Percentiles rank a stretch among this genome's conserved stretches.
phyloP scores from a whole-genome alignment of 345 rosid species.

The Boechera retrofracta region DNA sequence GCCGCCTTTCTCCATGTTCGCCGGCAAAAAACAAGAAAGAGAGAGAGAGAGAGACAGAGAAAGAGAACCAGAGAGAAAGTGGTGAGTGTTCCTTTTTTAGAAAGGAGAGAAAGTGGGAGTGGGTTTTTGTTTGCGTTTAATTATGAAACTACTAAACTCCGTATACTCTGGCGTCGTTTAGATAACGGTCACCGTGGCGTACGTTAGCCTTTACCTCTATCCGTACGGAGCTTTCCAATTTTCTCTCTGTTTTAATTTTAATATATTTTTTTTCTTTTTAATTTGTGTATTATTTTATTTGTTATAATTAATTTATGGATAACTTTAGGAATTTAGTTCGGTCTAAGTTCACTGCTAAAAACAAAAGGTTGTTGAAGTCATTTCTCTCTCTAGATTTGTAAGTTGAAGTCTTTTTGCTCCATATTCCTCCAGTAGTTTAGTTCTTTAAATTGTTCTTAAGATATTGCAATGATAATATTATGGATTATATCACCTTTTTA shows the following conservation, averaged over 20 bases:
- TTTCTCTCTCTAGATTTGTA: constrained; percentile 4
- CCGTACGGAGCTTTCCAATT: neutral
- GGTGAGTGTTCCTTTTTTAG: constrained; percentile 35
- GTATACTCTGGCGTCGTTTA: constrained; percentile 67
- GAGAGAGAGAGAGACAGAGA: constrained; percentile 14
- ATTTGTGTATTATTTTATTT: neutral
- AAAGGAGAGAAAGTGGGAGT: constrained; percentile 38
- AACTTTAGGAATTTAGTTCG: constrained; percentile 32
- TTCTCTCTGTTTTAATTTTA: neutral
- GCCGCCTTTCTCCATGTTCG: constrained; percentile 67
- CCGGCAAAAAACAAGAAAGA: constrained; percentile 30
- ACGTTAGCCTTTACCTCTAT: constrained; percentile 39
- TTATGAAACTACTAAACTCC: constrained; percentile 35
- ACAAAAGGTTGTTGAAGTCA: neutral
- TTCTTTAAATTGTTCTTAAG: constrained; percentile 21
- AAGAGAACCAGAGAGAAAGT: neutral
- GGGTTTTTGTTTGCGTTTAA: constrained; percentile 46
- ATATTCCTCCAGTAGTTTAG: constrained; percentile 35
- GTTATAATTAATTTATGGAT: neutral
- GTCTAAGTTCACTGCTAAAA: constrained; percentile 29
- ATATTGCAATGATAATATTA: constrained; percentile 18
- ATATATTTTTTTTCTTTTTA: neutral
- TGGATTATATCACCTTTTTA: constrained; percentile 20
- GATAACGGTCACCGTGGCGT: constrained; percentile 53
- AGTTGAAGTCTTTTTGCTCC: constrained; percentile 27